Percentiles rank a stretch among this genome's conserved stretches.
Evolutionary conservation across 2,329 filamentous ascomycete genomes (phyloP).

Genomic region (Ophiostoma triangulosporum): DNA sequence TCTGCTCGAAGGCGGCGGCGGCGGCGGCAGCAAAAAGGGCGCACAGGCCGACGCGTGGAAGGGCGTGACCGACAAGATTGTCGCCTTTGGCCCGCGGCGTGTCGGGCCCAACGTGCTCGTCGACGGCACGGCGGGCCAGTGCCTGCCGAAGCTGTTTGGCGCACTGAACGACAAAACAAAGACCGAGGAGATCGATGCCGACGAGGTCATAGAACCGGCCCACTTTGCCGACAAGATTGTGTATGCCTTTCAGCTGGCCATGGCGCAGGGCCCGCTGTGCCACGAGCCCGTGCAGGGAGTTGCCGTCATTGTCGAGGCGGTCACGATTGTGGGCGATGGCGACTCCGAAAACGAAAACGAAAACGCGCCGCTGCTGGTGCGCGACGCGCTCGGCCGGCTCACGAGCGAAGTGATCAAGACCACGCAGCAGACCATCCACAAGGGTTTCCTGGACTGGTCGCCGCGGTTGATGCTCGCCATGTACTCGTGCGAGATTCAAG

Average conservation of each 20-base stretch:
- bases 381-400: constrained; percentile 60
- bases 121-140: constrained; percentile 60
- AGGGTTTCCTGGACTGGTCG: constrained; percentile 89
- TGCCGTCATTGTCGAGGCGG: constrained; percentile 76
- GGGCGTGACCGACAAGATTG: constrained; percentile 63
- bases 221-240: constrained; percentile 82
- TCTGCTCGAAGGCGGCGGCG: constrained; percentile 52
- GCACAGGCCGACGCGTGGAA: constrained; percentile 52
- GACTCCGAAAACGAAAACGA: constrained; percentile 22
- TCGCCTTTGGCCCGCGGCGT: constrained; percentile 77
- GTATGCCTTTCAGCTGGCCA: constrained; percentile 90
- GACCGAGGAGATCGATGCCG: constrained; percentile 25
- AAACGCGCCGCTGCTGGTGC: constrained; percentile 13
- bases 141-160: constrained; percentile 57
- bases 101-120: constrained; percentile 82
- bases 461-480: constrained; percentile 91
- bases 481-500: constrained; percentile 97
- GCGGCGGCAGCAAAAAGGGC: background rate
- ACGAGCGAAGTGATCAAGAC: constrained; percentile 91
- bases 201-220: constrained; percentile 40
- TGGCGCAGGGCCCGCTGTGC: constrained; percentile 77
- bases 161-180: constrained; percentile 19
- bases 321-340: constrained; percentile 46
- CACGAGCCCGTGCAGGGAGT: constrained; percentile 87
- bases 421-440: constrained; percentile 67